Conservation (phyloP, 1,284 basidiomycete genomes). For the Trichosporon inkin region DNA sequence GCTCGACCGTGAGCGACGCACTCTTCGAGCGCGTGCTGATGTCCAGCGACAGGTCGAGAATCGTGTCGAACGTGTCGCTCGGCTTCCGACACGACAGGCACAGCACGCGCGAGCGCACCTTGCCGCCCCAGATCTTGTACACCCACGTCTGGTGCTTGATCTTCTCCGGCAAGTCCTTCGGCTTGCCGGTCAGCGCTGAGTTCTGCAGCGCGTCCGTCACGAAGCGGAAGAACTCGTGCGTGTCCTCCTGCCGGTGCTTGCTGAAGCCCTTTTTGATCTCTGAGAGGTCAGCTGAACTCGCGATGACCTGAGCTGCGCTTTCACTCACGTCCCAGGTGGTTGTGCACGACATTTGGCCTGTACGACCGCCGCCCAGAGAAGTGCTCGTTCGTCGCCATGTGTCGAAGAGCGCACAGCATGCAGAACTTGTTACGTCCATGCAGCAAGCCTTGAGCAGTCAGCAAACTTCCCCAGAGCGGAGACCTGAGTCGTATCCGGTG, state of each 20-base stretch:
- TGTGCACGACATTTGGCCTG: constrained; percentile 62
- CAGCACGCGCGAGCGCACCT: constrained; percentile 85
- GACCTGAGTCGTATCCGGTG: not conserved
- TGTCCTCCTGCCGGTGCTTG: constrained; percentile 90
- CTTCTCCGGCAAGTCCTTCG: constrained; percentile 73
- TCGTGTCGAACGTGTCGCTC: constrained; percentile 94
- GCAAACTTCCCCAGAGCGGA: not conserved
- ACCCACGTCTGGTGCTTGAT: constrained; percentile 89
- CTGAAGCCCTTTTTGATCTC: constrained; percentile 89
- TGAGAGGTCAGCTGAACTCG: constrained; percentile 40
- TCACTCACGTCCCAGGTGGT: constrained; percentile 64
- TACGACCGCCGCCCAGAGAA: constrained; percentile 34
- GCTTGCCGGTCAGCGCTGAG: constrained; percentile 67
- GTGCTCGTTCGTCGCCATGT: constrained; percentile 42
- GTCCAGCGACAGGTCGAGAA: constrained; percentile 89
- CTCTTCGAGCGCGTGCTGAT: constrained; percentile 57
- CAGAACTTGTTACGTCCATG: constrained; percentile 57
- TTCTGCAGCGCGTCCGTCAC: constrained; percentile 87
- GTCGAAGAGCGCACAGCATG: constrained; percentile 66
- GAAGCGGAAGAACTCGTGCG: constrained; percentile 96
- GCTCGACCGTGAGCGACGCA: constrained; percentile 55
- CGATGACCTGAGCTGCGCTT: not conserved
- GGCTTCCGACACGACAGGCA: constrained; percentile 78
- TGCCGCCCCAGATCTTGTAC: constrained; percentile 89
- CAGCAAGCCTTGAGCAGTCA: constrained; percentile 10